Evolutionary conservation across 176 grass and related monocot species (phyloP).

Genomic region (Eleusine indica): DNA sequence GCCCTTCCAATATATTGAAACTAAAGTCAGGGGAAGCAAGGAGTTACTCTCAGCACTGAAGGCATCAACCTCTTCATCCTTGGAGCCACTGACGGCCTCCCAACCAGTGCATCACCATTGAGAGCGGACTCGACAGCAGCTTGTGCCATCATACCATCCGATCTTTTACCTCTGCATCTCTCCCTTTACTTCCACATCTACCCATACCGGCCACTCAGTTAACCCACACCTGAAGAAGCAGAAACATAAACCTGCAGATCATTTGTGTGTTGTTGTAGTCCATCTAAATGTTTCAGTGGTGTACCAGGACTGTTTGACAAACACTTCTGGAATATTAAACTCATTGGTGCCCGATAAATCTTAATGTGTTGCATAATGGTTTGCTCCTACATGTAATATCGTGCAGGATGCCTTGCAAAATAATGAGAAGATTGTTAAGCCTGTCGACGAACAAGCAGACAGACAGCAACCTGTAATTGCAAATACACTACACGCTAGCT

Average conservation of each 20-base stretch:
- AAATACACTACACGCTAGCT: no score
- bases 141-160: slow-evolving; percentile 52
- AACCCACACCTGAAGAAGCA: not conserved
- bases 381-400: slow-evolving; percentile 10
- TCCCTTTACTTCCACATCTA: not conserved
- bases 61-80: slow-evolving; percentile 90
- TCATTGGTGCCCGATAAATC: not conserved
- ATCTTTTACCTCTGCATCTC: slow-evolving; percentile 31
- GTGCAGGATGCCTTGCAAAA: slow-evolving; percentile 47
- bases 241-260: not conserved
- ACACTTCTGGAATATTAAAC: not conserved
- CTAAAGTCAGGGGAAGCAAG: not conserved
- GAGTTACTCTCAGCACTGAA: slow-evolving; percentile 67
- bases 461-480: no score
- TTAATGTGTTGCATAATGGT: not conserved
- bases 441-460: not conserved
- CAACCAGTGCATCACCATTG: slow-evolving; percentile 38
- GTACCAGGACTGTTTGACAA: no score
- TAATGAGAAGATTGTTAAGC: slow-evolving; percentile 40
- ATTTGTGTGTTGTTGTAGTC: not conserved
- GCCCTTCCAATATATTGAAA: not conserved
- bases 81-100: slow-evolving; percentile 28
- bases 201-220: not conserved
- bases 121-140: slow-evolving; percentile 56
- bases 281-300: not conserved